phyloP scores from a whole-genome alignment of 352 stramenopile species.

The Phytophthora kernoviae region DNA sequence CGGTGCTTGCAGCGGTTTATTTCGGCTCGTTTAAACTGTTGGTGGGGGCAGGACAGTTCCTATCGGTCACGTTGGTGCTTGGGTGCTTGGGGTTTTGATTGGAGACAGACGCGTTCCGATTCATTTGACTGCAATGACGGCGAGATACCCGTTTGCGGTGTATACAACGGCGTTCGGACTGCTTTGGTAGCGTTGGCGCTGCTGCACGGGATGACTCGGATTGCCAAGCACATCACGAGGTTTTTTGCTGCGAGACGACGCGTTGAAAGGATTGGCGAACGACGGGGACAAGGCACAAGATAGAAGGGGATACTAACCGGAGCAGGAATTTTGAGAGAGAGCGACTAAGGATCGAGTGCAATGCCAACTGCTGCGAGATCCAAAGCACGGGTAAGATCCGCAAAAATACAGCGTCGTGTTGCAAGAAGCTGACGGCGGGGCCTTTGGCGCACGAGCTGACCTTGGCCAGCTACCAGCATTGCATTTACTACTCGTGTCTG shows the following conservation, averaged over 20 bases:
- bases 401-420: slow-evolving; percentile 18
- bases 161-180: slow-evolving; percentile 39
- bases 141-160: slow-evolving; percentile 30
- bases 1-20: slow-evolving; percentile 49
- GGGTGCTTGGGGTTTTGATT: slow-evolving; percentile 42
- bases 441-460: slow-evolving; percentile 7
- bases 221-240: slow-evolving; percentile 53
- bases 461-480: slow-evolving; percentile 18
- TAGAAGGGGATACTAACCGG: slow-evolving; percentile 9
- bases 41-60: slow-evolving; percentile 36
- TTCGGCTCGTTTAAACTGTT: slow-evolving; percentile 56
- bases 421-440: slow-evolving; percentile 5
- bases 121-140: slow-evolving; percentile 22
- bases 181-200: slow-evolving; percentile 37
- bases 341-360: slow-evolving; percentile 3
- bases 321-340: slow-evolving; percentile 26
- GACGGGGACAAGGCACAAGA: slow-evolving; percentile 18
- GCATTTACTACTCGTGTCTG: slow-evolving; percentile 28
- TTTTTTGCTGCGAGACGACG: slow-evolving; percentile 54
- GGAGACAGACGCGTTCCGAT: slow-evolving; percentile 31
- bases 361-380: slow-evolving; percentile 23
- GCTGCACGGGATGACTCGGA: slow-evolving; percentile 43
- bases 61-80: slow-evolving; percentile 33
- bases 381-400: slow-evolving; percentile 3
- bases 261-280: slow-evolving; percentile 20